phyloP scores from a whole-genome alignment of 495 filamentous ascomycete species.

The Xylaria bambusicola region DNA sequence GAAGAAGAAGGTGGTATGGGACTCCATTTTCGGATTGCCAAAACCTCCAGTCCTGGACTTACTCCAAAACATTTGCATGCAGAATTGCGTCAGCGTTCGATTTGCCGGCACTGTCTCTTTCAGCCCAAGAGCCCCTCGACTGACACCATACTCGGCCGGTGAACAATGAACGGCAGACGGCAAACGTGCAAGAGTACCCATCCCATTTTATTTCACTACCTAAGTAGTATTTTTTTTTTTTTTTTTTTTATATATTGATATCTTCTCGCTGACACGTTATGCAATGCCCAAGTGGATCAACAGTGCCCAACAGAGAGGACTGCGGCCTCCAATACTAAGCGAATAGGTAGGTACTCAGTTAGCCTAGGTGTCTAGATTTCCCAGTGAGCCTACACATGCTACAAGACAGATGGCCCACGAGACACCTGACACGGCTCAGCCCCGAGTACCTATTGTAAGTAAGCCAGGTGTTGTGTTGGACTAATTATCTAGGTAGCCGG shows the following conservation, averaged over 20 bases:
- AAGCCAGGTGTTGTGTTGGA: not conserved
- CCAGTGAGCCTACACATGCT: too few relatives aligned
- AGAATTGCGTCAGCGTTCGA: constrained; percentile 19
- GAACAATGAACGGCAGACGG: not conserved
- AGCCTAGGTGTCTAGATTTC: too few relatives aligned
- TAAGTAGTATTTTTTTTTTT: too few relatives aligned
- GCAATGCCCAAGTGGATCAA: not conserved
- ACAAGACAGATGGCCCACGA: constrained; percentile 8
- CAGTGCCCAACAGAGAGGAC: constrained; percentile 7
- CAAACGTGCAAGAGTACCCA: not conserved
- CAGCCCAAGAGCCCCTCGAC: not conserved
- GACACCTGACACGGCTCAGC: constrained; percentile 10
- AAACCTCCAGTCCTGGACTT: too few relatives aligned
- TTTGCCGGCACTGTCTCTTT: not conserved
- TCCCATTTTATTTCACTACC: too few relatives aligned
- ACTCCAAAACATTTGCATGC: too few relatives aligned
- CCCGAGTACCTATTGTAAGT: not conserved
- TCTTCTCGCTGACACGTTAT: too few relatives aligned
- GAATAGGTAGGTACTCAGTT: too few relatives aligned
- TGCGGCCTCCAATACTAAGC: not conserved
- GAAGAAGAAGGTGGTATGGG: not conserved
- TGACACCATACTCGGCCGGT: not conserved
- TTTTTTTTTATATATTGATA: too few relatives aligned
- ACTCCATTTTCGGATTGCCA: too few relatives aligned
- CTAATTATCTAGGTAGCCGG: too few relatives aligned